Percentiles rank a stretch among this genome's conserved stretches.
phyloP scores from a whole-genome alignment of 2,329 filamentous ascomycete genomes.

The Leptographium wingfieldii region DNA sequence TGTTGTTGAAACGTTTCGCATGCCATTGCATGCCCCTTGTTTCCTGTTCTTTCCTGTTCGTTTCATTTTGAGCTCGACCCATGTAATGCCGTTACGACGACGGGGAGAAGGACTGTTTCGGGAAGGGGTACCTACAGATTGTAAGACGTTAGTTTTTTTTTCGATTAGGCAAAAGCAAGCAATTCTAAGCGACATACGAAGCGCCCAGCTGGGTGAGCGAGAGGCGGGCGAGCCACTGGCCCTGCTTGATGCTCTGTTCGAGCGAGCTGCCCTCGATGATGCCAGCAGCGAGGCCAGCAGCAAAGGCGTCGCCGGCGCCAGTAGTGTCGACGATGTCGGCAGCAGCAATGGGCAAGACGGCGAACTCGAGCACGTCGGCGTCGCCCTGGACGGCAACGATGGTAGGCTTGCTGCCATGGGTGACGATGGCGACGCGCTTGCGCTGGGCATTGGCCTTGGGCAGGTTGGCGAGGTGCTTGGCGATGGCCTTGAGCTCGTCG shows the following conservation, averaged over 20 bases:
- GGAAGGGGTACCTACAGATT: slow-evolving; percentile 57
- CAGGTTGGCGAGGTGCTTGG: slow-evolving; percentile 70
- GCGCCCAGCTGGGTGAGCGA: slow-evolving; percentile 93
- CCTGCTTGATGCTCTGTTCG: slow-evolving; percentile 71
- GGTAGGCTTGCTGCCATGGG: slow-evolving; percentile 86
- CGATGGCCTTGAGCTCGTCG: slow-evolving; percentile 66
- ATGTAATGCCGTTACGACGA: slow-evolving; percentile 18
- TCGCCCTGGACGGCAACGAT: slow-evolving; percentile 66
- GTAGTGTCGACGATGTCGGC: slow-evolving; percentile 89
- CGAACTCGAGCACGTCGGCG: slow-evolving; percentile 60
- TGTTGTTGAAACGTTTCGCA: slow-evolving; percentile 20
- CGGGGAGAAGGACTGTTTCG: slow-evolving; percentile 61
- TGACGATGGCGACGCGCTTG: slow-evolving; percentile 79
- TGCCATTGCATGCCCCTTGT: background rate
- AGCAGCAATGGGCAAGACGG: slow-evolving; percentile 66
- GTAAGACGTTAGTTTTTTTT: too few relatives aligned
- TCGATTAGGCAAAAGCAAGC: too few relatives aligned
- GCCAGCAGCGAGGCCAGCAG: slow-evolving; percentile 84
- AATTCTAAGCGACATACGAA: slow-evolving; percentile 53
- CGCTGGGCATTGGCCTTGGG: slow-evolving; percentile 85
- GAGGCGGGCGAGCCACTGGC: slow-evolving; percentile 89
- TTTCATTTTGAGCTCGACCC: background rate
- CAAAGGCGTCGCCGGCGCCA: slow-evolving; percentile 93
- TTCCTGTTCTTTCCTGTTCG: background rate
- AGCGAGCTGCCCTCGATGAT: slow-evolving; percentile 74